These are phyloP conservation scores for Starmera dryadoides DNA, from an alignment of 805 yeast species.

Conservation along the genomic window DNA sequence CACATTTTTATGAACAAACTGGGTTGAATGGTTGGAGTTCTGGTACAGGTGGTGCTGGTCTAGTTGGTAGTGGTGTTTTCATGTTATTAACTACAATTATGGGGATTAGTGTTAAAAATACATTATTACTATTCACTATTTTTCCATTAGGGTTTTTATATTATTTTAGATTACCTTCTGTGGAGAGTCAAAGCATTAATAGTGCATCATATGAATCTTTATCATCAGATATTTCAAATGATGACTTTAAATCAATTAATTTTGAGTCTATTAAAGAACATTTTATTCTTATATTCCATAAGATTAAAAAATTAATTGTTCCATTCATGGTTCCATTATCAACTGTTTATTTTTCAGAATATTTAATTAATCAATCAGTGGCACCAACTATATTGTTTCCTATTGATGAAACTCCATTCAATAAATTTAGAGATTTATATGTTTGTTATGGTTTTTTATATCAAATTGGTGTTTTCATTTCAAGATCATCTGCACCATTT, in stretches of 20 bases:
- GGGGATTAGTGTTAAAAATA: constrained; percentile 41
- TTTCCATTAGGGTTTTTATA: constrained; percentile 47
- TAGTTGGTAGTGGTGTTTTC: constrained; percentile 71
- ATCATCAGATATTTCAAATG: background rate
- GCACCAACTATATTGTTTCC: constrained; percentile 85
- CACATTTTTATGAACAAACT: constrained; percentile 60
- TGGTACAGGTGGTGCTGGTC: constrained; percentile 96
- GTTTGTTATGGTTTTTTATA: constrained; percentile 87
- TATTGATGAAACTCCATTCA: constrained; percentile 60
- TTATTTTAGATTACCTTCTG: constrained; percentile 22
- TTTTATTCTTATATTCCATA: constrained; percentile 16
- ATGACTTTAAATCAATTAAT: background rate
- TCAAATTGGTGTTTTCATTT: constrained; percentile 87
- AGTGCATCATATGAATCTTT: constrained; percentile 4
- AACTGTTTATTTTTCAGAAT: constrained; percentile 80
- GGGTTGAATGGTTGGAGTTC: constrained; percentile 83
- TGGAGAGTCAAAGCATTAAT: too few relatives aligned
- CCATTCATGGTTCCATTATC: constrained; percentile 83
- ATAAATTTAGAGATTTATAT: constrained; percentile 72
- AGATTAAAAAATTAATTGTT: constrained; percentile 35
- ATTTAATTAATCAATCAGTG: constrained; percentile 85
- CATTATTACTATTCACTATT: constrained; percentile 52
- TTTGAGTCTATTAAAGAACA: constrained; percentile 1
- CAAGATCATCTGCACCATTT: constrained; percentile 74
- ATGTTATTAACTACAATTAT: constrained; percentile 67